These are phyloP conservation scores for Trypanosoma brucei DNA, from an alignment of 208 protist genomes.

Conservation along the genomic window DNA sequence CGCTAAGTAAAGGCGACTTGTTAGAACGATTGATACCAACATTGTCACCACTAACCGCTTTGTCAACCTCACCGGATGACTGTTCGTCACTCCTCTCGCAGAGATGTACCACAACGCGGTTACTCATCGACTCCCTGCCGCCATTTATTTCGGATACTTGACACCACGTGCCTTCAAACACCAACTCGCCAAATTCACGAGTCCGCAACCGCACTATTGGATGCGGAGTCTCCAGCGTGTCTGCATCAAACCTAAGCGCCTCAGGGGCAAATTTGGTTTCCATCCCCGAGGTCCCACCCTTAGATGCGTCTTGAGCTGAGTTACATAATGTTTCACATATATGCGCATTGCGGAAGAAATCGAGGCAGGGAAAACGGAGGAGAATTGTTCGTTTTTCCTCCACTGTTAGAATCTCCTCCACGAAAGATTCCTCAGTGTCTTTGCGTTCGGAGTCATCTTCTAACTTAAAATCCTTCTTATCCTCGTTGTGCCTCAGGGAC, in stretches of 20 bases:
- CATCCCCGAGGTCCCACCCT: not conserved
- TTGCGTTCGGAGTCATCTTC: not conserved
- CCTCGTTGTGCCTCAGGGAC: too few relatives aligned
- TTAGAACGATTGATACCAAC: not conserved
- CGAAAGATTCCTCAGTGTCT: constrained; percentile 7
- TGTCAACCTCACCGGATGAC: not conserved
- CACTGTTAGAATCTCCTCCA: constrained; percentile 51
- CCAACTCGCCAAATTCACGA: constrained; percentile 31
- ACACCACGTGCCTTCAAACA: constrained; percentile 62
- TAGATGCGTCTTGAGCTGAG: not conserved
- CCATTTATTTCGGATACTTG: constrained; percentile 13
- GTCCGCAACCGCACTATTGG: constrained; percentile 46
- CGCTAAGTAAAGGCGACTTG: not conserved
- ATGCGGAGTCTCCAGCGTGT: constrained; percentile 41
- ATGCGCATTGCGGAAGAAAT: constrained; percentile 71
- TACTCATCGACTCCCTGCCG: constrained; percentile 4
- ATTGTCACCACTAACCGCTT: not conserved
- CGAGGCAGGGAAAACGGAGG: constrained; percentile 75
- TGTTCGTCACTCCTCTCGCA: constrained; percentile 10
- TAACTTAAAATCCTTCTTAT: too few relatives aligned
- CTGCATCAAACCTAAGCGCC: constrained; percentile 28
- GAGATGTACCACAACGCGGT: constrained; percentile 46
- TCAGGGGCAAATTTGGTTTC: constrained; percentile 27
- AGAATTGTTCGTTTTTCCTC: constrained; percentile 40
- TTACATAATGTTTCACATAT: constrained; percentile 47